Conservation (phyloP, 768 basidiomycete species). For the Termitomyces sp. region DNA sequence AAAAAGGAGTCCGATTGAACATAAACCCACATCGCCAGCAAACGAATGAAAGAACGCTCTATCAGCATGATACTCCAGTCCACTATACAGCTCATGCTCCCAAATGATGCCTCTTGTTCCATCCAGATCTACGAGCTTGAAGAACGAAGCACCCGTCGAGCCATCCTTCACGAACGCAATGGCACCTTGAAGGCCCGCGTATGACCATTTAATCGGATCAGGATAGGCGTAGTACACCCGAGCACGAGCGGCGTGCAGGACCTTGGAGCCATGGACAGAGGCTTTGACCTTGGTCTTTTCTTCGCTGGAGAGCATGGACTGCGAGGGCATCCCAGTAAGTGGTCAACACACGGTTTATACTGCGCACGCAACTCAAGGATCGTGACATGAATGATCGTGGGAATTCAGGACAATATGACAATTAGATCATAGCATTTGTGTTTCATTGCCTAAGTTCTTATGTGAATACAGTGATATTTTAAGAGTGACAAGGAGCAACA, state of each 20-base stretch:
- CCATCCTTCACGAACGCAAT: conserved; percentile 69
- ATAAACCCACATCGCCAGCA: conserved; percentile 78
- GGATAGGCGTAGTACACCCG: conserved; percentile 91
- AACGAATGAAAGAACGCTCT: conserved; percentile 92
- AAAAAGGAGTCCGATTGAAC: not conserved
- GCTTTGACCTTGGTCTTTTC: conserved; percentile 79
- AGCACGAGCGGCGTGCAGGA: conserved; percentile 75
- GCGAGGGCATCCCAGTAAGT: conserved; percentile 5
- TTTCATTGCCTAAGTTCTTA: no score
- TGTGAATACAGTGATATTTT: no score
- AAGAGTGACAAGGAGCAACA: no score
- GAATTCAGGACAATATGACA: not conserved
- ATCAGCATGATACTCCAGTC: conserved; percentile 79
- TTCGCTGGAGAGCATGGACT: conserved; percentile 63
- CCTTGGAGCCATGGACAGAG: conserved; percentile 64
- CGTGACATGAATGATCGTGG: no score
- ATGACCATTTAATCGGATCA: conserved; percentile 74
- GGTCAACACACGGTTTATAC: no score
- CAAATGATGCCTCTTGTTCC: conserved; percentile 88
- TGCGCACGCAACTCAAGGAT: no score
- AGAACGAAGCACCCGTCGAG: conserved; percentile 49
- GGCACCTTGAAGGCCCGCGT: conserved; percentile 85
- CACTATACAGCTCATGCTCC: conserved; percentile 88
- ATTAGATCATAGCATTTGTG: no score
- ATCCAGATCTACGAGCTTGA: conserved; percentile 80